Evolutionary conservation across 2,329 filamentous ascomycete species (phyloP).

Genomic region (Aspergillus sp.): DNA sequence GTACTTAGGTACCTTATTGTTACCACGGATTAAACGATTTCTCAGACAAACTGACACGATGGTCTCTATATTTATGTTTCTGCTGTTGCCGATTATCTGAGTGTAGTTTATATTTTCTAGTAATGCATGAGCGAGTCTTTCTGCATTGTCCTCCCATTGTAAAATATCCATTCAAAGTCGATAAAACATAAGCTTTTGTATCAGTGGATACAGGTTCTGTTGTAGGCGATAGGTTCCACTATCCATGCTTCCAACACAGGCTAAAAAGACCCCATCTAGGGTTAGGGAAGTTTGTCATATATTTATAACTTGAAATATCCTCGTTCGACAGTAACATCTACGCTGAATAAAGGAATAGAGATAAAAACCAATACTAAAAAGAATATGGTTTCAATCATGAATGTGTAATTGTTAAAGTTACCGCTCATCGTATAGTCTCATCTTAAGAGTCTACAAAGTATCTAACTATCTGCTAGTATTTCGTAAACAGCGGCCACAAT

Average conservation of each 20-base stretch:
- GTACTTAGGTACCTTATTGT: constrained; percentile 1
- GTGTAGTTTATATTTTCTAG: constrained; percentile 14
- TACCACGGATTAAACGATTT: background rate
- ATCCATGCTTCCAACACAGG: background rate
- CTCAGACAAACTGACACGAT: background rate
- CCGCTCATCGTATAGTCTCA: background rate
- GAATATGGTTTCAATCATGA: background rate
- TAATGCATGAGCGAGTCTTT: constrained; percentile 25
- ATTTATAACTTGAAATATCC: background rate
- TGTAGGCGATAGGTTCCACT: background rate
- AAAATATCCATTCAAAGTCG: background rate
- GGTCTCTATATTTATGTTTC: background rate
- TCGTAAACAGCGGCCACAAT: background rate
- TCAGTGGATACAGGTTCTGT: background rate
- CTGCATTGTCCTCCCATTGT: background rate
- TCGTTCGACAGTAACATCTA: background rate
- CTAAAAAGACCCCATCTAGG: background rate
- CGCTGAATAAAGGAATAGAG: background rate
- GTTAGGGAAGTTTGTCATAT: background rate
- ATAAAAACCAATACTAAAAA: background rate
- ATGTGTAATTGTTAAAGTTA: background rate
- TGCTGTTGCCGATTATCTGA: constrained; percentile 5
- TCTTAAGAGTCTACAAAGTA: background rate
- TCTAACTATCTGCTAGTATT: background rate
- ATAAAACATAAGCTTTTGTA: background rate